A percentile compares a stretch with the other conserved stretches of the same genome.
Conservation (phyloP, 2,329 filamentous ascomycete genomes). For the Torrubiella hemipterigena region DNA sequence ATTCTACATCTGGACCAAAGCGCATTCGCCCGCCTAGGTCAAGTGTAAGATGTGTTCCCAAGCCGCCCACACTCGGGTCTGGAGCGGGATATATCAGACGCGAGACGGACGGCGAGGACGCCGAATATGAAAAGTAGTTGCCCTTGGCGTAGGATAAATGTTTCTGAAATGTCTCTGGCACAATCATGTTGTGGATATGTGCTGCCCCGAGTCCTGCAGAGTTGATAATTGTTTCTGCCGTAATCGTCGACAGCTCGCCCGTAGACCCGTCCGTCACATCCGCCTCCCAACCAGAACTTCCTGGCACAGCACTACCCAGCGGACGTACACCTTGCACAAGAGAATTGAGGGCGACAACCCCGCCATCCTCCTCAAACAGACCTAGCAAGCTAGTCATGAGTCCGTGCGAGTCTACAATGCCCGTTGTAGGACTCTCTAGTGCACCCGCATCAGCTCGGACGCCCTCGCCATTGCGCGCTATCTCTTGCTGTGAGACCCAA, state of each 20-base stretch:
- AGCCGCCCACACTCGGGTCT: slow-evolving; percentile 64
- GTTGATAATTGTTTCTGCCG: slow-evolving; percentile 69
- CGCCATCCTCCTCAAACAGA: slow-evolving; percentile 64
- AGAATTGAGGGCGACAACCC: slow-evolving; percentile 59
- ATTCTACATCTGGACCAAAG: slow-evolving; percentile 93
- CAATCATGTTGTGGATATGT: slow-evolving; percentile 69
- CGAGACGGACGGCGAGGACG: slow-evolving; percentile 47
- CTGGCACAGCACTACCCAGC: slow-evolving; percentile 24
- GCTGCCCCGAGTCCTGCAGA: slow-evolving; percentile 72
- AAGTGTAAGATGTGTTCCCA: slow-evolving; percentile 88
- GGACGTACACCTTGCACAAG: slow-evolving; percentile 49
- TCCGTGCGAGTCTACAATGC: slow-evolving; percentile 79
- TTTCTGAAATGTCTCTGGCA: slow-evolving; percentile 42
- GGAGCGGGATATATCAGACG: slow-evolving; percentile 85
- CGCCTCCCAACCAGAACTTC: slow-evolving; percentile 58
- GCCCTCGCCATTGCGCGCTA: slow-evolving; percentile 54
- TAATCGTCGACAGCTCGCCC: slow-evolving; percentile 46
- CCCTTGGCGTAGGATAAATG: slow-evolving; percentile 81
- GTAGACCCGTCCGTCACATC: slow-evolving; percentile 32
- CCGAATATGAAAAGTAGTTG: slow-evolving; percentile 79
- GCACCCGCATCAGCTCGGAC: slow-evolving; percentile 62
- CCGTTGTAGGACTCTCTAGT: slow-evolving; percentile 75
- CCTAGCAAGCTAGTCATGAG: slow-evolving; percentile 74
- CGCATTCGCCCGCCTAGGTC: slow-evolving; percentile 75
- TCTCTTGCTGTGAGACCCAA: slow-evolving; percentile 55